These are phyloP conservation scores for Cucumis melo DNA, from an alignment of 306 rosid genomes.

Conservation along the genomic window DNA sequence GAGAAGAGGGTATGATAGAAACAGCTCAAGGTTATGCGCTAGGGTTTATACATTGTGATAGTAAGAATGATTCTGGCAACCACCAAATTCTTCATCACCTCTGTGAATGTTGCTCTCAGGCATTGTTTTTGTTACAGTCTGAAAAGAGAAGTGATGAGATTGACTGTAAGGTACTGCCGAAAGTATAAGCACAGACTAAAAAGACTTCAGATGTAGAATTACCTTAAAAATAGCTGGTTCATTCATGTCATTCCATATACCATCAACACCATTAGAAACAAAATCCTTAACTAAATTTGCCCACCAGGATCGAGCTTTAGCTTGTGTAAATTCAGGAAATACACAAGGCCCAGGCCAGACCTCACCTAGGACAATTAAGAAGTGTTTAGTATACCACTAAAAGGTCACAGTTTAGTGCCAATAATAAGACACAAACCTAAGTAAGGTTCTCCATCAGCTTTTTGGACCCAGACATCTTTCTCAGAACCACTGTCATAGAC, in stretches of 20 bases:
- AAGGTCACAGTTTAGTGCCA: neutral
- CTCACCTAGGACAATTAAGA: constrained; percentile 35
- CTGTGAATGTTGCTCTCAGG: constrained; percentile 77
- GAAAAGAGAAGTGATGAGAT: constrained; percentile 11
- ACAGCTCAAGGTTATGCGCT: constrained; percentile 14
- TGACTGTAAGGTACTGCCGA: neutral
- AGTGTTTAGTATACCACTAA: neutral
- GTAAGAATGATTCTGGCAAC: constrained; percentile 67
- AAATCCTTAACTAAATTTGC: constrained; percentile 73
- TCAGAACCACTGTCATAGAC: constrained; percentile 64
- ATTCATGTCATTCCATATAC: constrained; percentile 99
- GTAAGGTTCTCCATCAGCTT: constrained; percentile 55
- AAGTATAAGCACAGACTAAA: neutral
- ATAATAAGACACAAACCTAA: constrained; percentile 30
- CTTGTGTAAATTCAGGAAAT: constrained; percentile 86
- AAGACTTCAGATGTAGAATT: neutral
- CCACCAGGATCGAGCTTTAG: constrained; percentile 86
- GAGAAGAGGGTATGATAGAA: neutral
- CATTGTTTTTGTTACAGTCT: constrained; percentile 84
- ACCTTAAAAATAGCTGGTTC: constrained; percentile 91
- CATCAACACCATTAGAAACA: constrained; percentile 67
- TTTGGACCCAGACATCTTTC: constrained; percentile 63
- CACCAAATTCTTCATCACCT: constrained; percentile 89
- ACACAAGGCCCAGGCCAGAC: constrained; percentile 97
- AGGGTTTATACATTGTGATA: constrained; percentile 73